Evolutionary conservation across 495 filamentous ascomycete genomes (phyloP).

Genomic region (Podospora didyma): DNA sequence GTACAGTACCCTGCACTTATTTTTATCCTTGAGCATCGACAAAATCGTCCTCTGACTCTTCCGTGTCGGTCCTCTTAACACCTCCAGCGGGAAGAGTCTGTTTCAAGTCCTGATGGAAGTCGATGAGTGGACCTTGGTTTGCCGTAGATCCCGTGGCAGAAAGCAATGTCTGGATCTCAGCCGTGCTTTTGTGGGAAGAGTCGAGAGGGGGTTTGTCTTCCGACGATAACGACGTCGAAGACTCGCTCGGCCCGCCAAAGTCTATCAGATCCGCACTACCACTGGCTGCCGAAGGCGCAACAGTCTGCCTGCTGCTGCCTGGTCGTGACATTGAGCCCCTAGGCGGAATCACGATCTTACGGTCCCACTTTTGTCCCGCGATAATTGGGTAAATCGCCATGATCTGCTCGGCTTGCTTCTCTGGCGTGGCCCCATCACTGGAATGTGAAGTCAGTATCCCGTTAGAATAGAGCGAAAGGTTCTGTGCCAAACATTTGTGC

Average conservation of each 20-base stretch:
- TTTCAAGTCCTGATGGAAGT: conserved; percentile 50
- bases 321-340: conserved; percentile 16
- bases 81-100: conserved; percentile 31
- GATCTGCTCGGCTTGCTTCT: conserved; percentile 79
- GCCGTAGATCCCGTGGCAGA: conserved; percentile 35
- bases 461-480: neutral
- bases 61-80: conserved; percentile 19
- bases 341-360: conserved; percentile 37
- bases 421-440: conserved; percentile 61
- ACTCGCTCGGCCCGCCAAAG: conserved; percentile 36
- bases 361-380: conserved; percentile 56
- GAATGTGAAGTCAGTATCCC: neutral
- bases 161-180: conserved; percentile 39
- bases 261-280: conserved; percentile 40
- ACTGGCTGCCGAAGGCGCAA: neutral
- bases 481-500: conserved; percentile 66
- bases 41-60: conserved; percentile 30
- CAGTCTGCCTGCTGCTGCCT: neutral
- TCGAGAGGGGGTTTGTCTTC: conserved; percentile 15
- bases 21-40: conserved; percentile 28
- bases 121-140: conserved; percentile 37
- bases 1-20: too few species aligned
- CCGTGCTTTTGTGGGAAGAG: conserved; percentile 22
- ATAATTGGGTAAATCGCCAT: conserved; percentile 82
- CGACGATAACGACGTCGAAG: neutral